A percentile compares a stretch with the other conserved stretches of the same genome.
Conservation (phyloP, 768 basidiomycete species). For the Obba rivulosa region DNA sequence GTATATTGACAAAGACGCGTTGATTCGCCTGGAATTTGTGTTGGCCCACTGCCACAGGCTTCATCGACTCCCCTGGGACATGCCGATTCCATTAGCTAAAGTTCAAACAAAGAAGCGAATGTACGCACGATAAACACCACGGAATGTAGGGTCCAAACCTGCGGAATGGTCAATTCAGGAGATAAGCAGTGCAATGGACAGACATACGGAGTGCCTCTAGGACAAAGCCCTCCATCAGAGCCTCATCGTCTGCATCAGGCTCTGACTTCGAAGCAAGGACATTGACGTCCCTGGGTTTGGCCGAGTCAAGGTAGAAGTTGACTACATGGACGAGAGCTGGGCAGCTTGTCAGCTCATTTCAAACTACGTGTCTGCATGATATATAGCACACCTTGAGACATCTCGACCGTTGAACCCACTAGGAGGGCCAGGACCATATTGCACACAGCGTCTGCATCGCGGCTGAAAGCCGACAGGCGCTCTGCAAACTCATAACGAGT, state of each 20-base stretch:
- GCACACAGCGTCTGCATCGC: constrained; percentile 54
- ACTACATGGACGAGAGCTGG: constrained; percentile 61
- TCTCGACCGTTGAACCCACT: constrained; percentile 60
- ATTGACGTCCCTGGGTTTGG: constrained; percentile 23
- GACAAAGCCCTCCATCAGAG: constrained; percentile 52
- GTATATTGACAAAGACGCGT: constrained; percentile 59
- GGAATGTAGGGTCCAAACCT: constrained; percentile 74
- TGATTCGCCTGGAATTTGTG: constrained; percentile 41
- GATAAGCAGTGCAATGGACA: background rate
- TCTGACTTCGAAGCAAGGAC: constrained; percentile 9
- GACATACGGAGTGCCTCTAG: constrained; percentile 66
- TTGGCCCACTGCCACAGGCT: constrained; percentile 39
- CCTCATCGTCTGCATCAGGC: constrained; percentile 30
- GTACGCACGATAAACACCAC: constrained; percentile 57
- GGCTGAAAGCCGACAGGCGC: constrained; percentile 50
- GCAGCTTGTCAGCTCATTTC: too few species aligned
- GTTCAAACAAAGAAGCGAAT: background rate
- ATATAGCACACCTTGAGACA: constrained; percentile 63
- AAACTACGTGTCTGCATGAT: background rate
- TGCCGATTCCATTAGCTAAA: background rate
- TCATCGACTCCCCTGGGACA: constrained; percentile 41
- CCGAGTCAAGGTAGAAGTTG: constrained; percentile 57
- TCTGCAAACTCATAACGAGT: constrained; percentile 47
- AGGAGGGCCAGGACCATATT: constrained; percentile 70
- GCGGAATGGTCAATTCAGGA: constrained; percentile 5